phyloP scores from a whole-genome alignment of 495 filamentous ascomycete genomes.

The Astrothelium subdiscretum region DNA sequence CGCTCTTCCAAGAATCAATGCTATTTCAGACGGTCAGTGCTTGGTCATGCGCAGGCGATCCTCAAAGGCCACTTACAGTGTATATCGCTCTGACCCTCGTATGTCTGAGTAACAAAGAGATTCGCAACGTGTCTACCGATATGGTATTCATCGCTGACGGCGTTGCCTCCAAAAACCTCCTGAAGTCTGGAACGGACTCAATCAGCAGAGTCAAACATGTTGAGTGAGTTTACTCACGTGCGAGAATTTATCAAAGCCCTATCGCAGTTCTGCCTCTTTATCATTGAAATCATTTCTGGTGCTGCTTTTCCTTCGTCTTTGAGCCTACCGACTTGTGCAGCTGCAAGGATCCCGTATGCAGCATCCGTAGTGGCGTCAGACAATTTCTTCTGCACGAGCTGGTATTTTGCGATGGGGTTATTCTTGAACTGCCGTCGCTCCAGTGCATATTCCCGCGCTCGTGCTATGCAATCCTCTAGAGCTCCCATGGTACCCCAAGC shows the following conservation, averaged over 20 bases:
- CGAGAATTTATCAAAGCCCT: constrained; percentile 70
- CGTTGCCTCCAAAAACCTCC: constrained; percentile 95
- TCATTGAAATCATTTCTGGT: constrained; percentile 97
- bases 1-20: constrained; percentile 56
- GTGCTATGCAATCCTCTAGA: constrained; percentile 74
- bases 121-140: constrained; percentile 95
- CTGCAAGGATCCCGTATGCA: constrained; percentile 75
- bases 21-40: constrained; percentile 28
- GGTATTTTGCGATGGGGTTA: constrained; percentile 92
- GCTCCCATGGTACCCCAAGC: constrained; percentile 89
- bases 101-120: constrained; percentile 93
- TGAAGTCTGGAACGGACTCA: constrained; percentile 49
- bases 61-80: constrained; percentile 53
- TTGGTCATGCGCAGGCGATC: not conserved
- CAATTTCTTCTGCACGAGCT: constrained; percentile 97
- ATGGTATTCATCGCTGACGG: constrained; percentile 88
- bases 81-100: constrained; percentile 95
- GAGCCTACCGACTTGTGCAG: constrained; percentile 79
- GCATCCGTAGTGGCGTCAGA: constrained; percentile 86
- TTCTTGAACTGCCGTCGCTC: constrained; percentile 94
- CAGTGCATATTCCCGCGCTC: constrained; percentile 75
- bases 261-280: constrained; percentile 97
- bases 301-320: constrained; percentile 81
- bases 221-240: constrained; percentile 35
- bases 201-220: not conserved